Percentiles rank a stretch among this genome's conserved stretches.
Conservation (phyloP, 2,329 filamentous ascomycete genomes). For the Acrocalymma vagum region DNA sequence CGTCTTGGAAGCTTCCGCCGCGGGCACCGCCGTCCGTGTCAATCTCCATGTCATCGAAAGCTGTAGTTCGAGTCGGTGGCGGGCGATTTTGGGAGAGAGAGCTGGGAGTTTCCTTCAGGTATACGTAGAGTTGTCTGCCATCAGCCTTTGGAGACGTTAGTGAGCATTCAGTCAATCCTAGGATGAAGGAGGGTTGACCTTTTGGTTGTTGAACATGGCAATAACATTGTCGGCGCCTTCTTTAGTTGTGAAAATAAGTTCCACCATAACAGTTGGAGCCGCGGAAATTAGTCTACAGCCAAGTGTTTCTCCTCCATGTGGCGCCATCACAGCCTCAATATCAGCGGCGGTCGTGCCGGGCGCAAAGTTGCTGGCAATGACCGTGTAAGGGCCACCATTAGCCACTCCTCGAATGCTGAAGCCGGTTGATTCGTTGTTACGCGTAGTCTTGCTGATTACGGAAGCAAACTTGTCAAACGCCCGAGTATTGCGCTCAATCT, state of each 20-base stretch:
- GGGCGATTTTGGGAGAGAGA: constrained; percentile 40
- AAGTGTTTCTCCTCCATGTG: constrained; percentile 70
- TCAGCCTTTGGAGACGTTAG: constrained; percentile 68
- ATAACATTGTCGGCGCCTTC: constrained; percentile 79
- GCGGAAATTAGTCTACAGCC: constrained; percentile 74
- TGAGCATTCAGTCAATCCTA: constrained; percentile 2
- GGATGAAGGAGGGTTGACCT: constrained; percentile 55
- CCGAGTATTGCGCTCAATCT: constrained; percentile 52
- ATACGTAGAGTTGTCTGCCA: constrained; percentile 76
- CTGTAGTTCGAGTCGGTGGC: constrained; percentile 23
- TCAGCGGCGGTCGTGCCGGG: constrained; percentile 82
- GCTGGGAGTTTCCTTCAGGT: constrained; percentile 63
- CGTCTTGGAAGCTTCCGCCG: constrained; percentile 51
- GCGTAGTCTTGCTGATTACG: constrained; percentile 31
- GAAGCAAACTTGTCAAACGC: constrained; percentile 52
- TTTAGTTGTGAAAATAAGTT: constrained; percentile 77
- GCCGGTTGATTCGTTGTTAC: constrained; percentile 48
- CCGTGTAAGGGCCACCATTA: constrained; percentile 73
- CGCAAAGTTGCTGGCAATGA: constrained; percentile 84
- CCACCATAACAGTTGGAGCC: constrained; percentile 76
- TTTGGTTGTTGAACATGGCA: constrained; percentile 79
- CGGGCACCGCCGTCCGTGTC: constrained; percentile 35
- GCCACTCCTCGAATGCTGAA: constrained; percentile 74
- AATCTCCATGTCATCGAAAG: constrained; percentile 52
- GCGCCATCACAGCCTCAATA: constrained; percentile 83